Percentiles rank a stretch among this genome's conserved stretches.
Evolutionary conservation across 2,329 filamentous ascomycete genomes (phyloP).

Genomic region (Botryotinia calthae): DNA sequence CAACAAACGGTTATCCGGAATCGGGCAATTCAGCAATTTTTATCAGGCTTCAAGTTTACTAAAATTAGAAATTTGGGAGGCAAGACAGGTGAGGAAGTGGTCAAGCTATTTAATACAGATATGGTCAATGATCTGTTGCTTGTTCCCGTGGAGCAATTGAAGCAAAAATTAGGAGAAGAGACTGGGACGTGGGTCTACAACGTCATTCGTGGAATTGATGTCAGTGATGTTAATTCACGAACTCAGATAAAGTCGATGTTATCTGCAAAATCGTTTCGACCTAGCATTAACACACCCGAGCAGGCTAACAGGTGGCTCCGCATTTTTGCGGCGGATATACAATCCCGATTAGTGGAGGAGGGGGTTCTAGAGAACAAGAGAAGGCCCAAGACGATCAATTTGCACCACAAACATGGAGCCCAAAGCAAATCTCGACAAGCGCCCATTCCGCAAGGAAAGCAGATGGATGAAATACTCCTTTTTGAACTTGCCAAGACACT

Average conservation of each 20-base stretch:
- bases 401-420: constrained; percentile 74
- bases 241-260: constrained; percentile 98
- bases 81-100: constrained; percentile 85
- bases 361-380: constrained; percentile 84
- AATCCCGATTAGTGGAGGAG: constrained; percentile 84
- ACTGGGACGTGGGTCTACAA: constrained; percentile 83
- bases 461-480: constrained; percentile 68
- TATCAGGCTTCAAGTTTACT: constrained; percentile 84
- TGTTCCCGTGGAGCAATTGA: constrained; percentile 71
- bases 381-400: constrained; percentile 77
- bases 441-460: constrained; percentile 73
- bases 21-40: constrained; percentile 74
- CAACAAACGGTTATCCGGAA: constrained; percentile 91
- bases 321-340: constrained; percentile 91
- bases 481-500: constrained; percentile 75
- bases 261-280: constrained; percentile 91
- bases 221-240: constrained; percentile 82
- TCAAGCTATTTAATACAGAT: constrained; percentile 78
- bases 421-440: constrained; percentile 73
- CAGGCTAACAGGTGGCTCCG: constrained; percentile 82
- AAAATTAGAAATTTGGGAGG: constrained; percentile 95
- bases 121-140: constrained; percentile 70
- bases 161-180: constrained; percentile 76
- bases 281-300: constrained; percentile 72
- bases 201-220: constrained; percentile 80